Evolutionary conservation across 768 basidiomycete species (phyloP).

Genomic region (Dacryopinax spathularia): DNA sequence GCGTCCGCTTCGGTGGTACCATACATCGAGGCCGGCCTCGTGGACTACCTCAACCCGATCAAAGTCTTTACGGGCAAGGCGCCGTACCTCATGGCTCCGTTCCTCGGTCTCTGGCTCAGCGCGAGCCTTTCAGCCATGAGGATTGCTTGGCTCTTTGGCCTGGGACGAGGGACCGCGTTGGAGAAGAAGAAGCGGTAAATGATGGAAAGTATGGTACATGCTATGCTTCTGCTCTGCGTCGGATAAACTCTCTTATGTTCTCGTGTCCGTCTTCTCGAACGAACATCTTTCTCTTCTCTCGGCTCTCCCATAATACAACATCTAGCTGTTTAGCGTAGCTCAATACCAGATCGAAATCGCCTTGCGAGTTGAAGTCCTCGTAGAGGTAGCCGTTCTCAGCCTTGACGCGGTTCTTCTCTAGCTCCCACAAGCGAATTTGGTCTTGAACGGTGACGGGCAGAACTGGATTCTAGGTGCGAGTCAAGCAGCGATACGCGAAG

Average conservation of each 20-base stretch:
- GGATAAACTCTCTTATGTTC: slow-evolving; percentile 15
- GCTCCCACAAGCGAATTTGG: slow-evolving; percentile 93
- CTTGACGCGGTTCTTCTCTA: slow-evolving; percentile 83
- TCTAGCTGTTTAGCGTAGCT: slow-evolving; percentile 72
- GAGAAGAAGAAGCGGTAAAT: background rate
- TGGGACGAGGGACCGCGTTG: background rate
- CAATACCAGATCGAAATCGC: slow-evolving; percentile 75
- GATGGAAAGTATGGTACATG: background rate
- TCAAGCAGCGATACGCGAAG: background rate
- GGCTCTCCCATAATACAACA: slow-evolving; percentile 73
- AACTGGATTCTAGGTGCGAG: slow-evolving; percentile 55
- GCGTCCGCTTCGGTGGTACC: background rate
- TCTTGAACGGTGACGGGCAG: slow-evolving; percentile 96
- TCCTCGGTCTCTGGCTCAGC: background rate
- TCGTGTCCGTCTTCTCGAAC: slow-evolving; percentile 25
- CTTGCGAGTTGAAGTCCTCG: slow-evolving; percentile 70
- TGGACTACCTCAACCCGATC: background rate
- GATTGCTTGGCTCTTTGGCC: background rate
- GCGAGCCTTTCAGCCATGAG: background rate
- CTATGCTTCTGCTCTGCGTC: slow-evolving; percentile 5
- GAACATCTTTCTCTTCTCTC: slow-evolving; percentile 64
- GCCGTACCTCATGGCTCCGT: background rate
- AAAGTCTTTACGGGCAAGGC: background rate
- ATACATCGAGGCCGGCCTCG: background rate
- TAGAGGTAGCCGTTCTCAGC: slow-evolving; percentile 83